Evolutionary conservation across 345 rosid genomes (phyloP), one percentile per base, ranked within the genome.

Genomic region (Sisymbrium irio): DNA sequence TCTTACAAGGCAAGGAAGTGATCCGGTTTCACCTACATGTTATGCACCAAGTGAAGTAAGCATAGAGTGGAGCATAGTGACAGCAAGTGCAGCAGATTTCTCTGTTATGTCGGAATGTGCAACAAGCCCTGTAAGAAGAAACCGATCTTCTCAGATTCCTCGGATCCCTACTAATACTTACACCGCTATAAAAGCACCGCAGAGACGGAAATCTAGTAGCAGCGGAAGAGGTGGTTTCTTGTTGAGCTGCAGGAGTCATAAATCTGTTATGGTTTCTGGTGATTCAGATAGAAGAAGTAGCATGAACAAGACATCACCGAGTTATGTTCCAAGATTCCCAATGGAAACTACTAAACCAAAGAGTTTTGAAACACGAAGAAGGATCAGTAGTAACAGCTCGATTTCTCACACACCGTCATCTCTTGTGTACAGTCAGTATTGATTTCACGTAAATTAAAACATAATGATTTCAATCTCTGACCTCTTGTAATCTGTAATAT

Each of bases 11-110:
- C 87, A 84, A 84, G 83, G 65, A 53, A 83, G 89, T 28, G 87
- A 81, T 68, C 85, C 82, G 0, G 72, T 82, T 19, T 88, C 96
- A 3, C 93, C 94, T 20, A 80, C 87, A 36, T 77, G 88, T 64
- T 91, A 89, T 53, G 88, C 96, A 0, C 97, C 98, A 10, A 93
- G 98, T 17, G 98, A 93, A 76, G 96, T 83, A 25, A 91, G 97
- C 76, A 83, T 93, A 50, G 90, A 93, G 20, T 93, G 97, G 98
- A 93, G 98, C 44, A 89, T 91, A 3, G 87, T 89, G 45, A 93
- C 98, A 2, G 96, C 90, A 41, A 89, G 96, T 57, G 96, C 89
- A 3, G 96, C 89, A 6, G 98, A 88, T 72, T 81, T 80, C 78
- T 87, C 96, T 6, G 84, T 68, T 20, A 68, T 83, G 77, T 88